A percentile compares a stretch with the other conserved stretches of the same genome.
Conservation (phyloP, 164 flowering plant genomes). For the Warburgia ugandensis region DNA sequence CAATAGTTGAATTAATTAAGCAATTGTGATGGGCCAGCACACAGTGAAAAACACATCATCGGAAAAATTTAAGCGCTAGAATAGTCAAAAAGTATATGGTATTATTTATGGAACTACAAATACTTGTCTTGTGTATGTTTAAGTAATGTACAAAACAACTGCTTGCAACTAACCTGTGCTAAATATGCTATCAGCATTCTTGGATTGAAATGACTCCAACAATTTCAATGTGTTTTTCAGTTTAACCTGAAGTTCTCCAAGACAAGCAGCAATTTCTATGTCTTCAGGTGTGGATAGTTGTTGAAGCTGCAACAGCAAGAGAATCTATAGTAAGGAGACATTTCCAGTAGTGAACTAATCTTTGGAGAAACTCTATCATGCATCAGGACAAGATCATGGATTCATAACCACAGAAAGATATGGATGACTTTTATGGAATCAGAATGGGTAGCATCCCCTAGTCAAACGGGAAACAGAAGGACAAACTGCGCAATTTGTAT, state of each 20-base stretch:
- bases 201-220: conserved; percentile 62
- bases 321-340: neutral
- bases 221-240: conserved; percentile 35
- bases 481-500: neutral
- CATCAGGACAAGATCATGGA: neutral
- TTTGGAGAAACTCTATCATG: neutral
- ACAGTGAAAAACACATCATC: too few species aligned
- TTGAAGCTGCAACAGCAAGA: conserved; percentile 50
- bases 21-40: too few species aligned
- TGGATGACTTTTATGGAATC: neutral
- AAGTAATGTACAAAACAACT: neutral
- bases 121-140: too few species aligned
- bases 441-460: neutral
- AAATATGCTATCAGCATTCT: conserved; percentile 72
- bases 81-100: too few species aligned
- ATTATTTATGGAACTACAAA: too few species aligned
- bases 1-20: neutral
- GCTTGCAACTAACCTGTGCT: conserved; percentile 51
- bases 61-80: too few species aligned
- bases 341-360: neutral
- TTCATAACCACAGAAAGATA: neutral
- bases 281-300: conserved; percentile 50
- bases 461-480: neutral
- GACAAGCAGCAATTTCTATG: conserved; percentile 35
- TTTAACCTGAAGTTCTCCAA: conserved; percentile 44